Base-by-base conservation (phyloP, 495 filamentous ascomycete species). In the Trichoderma erinaceum region DNA sequence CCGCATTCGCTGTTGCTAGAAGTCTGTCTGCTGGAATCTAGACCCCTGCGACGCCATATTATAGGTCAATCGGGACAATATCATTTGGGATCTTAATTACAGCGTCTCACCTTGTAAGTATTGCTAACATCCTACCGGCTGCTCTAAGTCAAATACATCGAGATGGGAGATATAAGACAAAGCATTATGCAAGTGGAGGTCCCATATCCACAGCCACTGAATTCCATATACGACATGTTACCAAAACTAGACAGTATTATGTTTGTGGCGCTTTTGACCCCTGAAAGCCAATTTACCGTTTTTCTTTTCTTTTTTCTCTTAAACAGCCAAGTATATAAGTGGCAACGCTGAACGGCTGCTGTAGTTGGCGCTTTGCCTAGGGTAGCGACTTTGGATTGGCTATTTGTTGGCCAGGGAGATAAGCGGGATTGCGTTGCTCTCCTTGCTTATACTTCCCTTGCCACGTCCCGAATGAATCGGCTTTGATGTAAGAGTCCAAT, bases 391-490 rank as follows among this genome's bases (percentile, higher is more conserved):
- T 61, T 29, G 56, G 56, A 61, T 61, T 61, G 56, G 56, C 25
- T 16, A 25, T 18, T 16, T 32, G 56, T 27, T 32, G 27, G 56
- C 27, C 56, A 61, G 56, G 56, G 56, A 61, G 56, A 18, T 25
- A 32, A 61, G 56, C 56, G 56, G 56, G n/a, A 52, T 61, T 61
- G 25, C 56, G n/a, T 25, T 21, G n/a, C 29, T 25, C 56, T 61
- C 56, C 56, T 61, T 61, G 27, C 56, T 32, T 61, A n/a, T 3
- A 10, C 25, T 32, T 56, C 16, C 50, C 56, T 29, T 29, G 56
- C 12, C 25, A 6, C 23, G 23, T 32, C 56, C 56, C 56, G 0
- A 11, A 3, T 1, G 21, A 21, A 29, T 32, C 10, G 25, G 56
- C 13, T 61, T 16, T 32, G 13, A 23, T 10, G 23, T 35, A 8